Percentiles rank a stretch among this genome's conserved stretches.
phyloP scores from a whole-genome alignment of 2,329 filamentous ascomycete species.

The Sarocladium brachiariae region DNA sequence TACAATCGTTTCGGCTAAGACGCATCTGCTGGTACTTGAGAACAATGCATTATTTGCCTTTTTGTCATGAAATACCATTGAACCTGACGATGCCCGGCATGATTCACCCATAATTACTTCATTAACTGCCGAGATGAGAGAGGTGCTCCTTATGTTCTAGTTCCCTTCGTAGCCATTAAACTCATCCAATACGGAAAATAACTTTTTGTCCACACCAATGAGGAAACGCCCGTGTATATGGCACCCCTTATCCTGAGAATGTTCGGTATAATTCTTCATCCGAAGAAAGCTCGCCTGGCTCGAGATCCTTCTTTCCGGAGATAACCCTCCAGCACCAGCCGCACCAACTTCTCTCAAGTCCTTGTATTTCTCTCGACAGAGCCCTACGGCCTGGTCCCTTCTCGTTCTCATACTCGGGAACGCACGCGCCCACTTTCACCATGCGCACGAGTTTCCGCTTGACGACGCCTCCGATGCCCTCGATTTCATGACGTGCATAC shows the following conservation, averaged over 20 bases:
- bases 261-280: conserved; percentile 4
- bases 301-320: conserved; percentile 43
- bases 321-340: conserved; percentile 83
- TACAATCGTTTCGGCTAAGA: conserved; percentile 2
- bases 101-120: too few species aligned
- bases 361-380: conserved; percentile 63
- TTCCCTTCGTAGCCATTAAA: neutral
- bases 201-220: neutral
- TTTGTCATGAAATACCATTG: neutral
- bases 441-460: conserved; percentile 84
- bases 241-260: neutral
- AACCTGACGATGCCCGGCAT: too few species aligned
- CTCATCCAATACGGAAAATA: neutral
- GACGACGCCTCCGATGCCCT: conserved; percentile 80
- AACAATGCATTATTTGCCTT: conserved; percentile 12
- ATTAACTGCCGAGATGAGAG: too few species aligned
- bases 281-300: conserved; percentile 19
- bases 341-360: conserved; percentile 73
- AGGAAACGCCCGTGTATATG: neutral
- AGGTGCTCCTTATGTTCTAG: neutral
- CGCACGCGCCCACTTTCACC: conserved; percentile 73
- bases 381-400: conserved; percentile 52
- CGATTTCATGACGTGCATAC: conserved; percentile 81
- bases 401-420: conserved; percentile 81
- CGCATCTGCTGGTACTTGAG: neutral